Conservation (phyloP, 441 rosid genomes). For the Syzygium malaccense region DNA sequence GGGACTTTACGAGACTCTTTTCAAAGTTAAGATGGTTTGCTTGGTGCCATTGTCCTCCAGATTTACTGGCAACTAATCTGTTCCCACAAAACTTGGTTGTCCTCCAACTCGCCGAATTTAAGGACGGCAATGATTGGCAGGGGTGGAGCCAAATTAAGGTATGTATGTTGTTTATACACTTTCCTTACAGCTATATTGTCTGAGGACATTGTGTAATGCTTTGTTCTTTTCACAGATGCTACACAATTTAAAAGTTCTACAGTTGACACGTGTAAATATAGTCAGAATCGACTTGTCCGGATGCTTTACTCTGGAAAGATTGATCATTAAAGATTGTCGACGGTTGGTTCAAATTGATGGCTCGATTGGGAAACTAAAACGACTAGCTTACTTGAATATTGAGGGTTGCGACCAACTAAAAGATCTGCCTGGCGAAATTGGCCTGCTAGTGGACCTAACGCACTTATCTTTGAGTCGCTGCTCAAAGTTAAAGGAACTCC, state of each 20-base stretch:
- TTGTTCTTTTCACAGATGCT: not conserved
- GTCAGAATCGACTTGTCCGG: not conserved
- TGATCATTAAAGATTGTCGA: not conserved
- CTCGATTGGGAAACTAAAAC: not conserved
- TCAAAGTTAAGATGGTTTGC: not conserved
- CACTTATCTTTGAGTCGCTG: not conserved
- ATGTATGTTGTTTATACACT: no score
- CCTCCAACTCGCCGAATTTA: not conserved
- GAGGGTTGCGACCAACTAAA: not conserved
- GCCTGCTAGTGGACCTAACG: not conserved
- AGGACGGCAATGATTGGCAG: no score
- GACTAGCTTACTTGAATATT: not conserved
- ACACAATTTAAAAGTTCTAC: not conserved
- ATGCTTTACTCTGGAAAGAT: not conserved
- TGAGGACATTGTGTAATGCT: no score
- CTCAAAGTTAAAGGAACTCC: not conserved
- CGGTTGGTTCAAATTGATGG: not conserved
- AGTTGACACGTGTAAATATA: no score
- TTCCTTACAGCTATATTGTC: not conserved
- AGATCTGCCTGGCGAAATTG: not conserved
- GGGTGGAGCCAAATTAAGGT: no score
- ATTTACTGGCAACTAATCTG: not conserved
- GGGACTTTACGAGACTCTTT: not conserved
- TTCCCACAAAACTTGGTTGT: not conserved
- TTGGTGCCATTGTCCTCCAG: not conserved